Evolutionary conservation across 768 basidiomycete genomes (phyloP), one percentile per base, ranked within the genome.

Genomic region (Amanita rimosa): DNA sequence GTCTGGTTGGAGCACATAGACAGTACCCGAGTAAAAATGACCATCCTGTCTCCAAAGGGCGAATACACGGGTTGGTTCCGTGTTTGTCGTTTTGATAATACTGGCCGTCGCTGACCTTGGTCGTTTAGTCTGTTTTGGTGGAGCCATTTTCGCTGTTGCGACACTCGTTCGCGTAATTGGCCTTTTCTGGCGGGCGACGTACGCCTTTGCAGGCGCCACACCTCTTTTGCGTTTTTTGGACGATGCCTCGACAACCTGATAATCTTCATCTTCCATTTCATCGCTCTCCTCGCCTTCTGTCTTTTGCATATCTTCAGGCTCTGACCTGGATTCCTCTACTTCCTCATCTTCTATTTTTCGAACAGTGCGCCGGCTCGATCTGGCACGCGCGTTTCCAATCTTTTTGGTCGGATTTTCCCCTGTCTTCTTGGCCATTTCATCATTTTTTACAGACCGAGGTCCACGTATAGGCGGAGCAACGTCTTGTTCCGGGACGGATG

Each of bases 1-100:
- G 22, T 58, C 58, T 21, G 40, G 56, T 19, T 54, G 49, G 44
- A 60, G 53, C 14, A 68, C 65, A 46, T 77, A 58, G 22, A 85
- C 70, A 31, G 62, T 68, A 13, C 85, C 88, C 14, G 77, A 62
- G 58, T 79, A 84, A 63, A 71, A 90, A 54, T 72, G 70, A 3
- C 71, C 73, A 43, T 79, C 78, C 39, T 65, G 62, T 52, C 68
- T 75, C 84, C 83, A 86, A 9, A 81, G 58, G 7, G 82, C 85
- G 55, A 84, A 79, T n/a, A 88, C 81, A 4, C 76, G 75, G 10
- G 80, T 82, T 17, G 73, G 66, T 5, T 57, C 52, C 22, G 44
- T 26, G 27, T 52, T 46, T 11, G 37, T 42, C 17, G 45, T 43
- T 34, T 54, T 54, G 48, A 50, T 61, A 16, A 53, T 49, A 22